Evolutionary conservation across 140 eudicot genomes (phyloP).

Genomic region (Oenanthe javanica): DNA sequence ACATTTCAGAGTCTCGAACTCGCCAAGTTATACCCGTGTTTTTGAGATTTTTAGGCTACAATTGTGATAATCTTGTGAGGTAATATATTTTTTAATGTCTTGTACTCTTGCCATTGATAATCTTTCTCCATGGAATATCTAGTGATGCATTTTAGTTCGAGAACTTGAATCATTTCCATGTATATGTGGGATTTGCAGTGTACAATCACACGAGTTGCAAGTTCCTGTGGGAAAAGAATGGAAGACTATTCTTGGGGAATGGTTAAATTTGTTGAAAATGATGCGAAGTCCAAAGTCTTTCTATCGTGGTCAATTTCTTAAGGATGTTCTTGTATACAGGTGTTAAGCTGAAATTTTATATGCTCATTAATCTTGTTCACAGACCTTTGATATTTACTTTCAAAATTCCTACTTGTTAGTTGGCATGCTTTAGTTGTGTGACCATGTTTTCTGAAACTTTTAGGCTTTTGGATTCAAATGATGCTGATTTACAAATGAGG

Average conservation of each 20-base stretch:
- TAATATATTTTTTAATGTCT: constrained; percentile 10
- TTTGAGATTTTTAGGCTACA: constrained; percentile 69
- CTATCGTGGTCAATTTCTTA: constrained; percentile 55
- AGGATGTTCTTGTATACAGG: constrained; percentile 74
- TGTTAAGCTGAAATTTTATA: constrained; percentile 9
- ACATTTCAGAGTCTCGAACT: constrained; percentile 55
- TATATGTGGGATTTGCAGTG: constrained; percentile 31
- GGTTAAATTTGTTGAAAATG: constrained; percentile 60
- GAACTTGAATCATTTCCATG: background rate
- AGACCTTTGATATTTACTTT: background rate
- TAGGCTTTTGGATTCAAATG: constrained; percentile 86
- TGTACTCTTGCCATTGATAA: background rate
- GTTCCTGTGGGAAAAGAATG: constrained; percentile 62
- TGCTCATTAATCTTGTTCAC: background rate
- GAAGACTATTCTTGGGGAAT: constrained; percentile 71
- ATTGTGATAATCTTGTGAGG: constrained; percentile 45
- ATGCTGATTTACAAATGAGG: constrained; percentile 71
- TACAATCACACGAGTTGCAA: constrained; percentile 35
- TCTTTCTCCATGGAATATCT: background rate
- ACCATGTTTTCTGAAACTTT: background rate
- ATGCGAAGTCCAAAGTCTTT: constrained; percentile 63
- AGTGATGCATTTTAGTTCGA: background rate
- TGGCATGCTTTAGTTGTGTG: background rate
- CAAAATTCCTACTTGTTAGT: background rate
- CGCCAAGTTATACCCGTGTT: constrained; percentile 69